Base-by-base conservation (phyloP, 2,329 filamentous ascomycete genomes). In the Juglanconis juglandina region DNA sequence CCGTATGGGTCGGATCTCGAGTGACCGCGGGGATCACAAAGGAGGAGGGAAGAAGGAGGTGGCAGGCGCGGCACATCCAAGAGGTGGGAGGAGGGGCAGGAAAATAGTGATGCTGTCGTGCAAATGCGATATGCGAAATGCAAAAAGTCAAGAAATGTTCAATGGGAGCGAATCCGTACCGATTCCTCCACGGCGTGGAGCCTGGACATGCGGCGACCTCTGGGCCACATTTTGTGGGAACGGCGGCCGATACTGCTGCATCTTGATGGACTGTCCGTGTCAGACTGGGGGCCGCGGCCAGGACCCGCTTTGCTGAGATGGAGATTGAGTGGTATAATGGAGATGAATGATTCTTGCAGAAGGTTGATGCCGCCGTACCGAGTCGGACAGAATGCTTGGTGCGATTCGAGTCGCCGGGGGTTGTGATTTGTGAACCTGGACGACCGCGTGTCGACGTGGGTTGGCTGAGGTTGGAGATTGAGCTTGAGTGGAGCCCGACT, bases 171-270 rank as follows among this genome's bases (percentile, higher is more conserved):
- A 46, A 61, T 54, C 60, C 46, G 64, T 75, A 83, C 81, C 81
- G 70, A 82, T 82, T 66, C 80, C 81, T 66, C 79, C 80, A 66
- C 81, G 79, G 64, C 81, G 77, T 69, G 77, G 79, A 63, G 76
- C 77, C 58, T 76, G 70, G 63, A 75, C 69, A 72, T 82, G 80
- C 66, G 79, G 76, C 65, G 77, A 75, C 65, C 80, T 74, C 68
- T 80, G 80, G 64, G 79, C 75, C 66, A 75, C 73, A 71, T 80
- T 81, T 66, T 81, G 79, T 69, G 77, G 75, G 71, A 80, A 82
- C 61, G 55, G 58, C 58, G 73, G 72, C 64, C 81, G 81, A 69
- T 81, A 84, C 65, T 81, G 79, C 73, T 84, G 81, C 81, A 84
- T 84, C 67, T 68, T 77, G 68, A 17, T 35, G 52, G 41, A 17